Evolutionary conservation across 129 eudicot species (phyloP), one percentile per base, ranked within the genome.

Genomic region (Chrysanthemum makinoi): DNA sequence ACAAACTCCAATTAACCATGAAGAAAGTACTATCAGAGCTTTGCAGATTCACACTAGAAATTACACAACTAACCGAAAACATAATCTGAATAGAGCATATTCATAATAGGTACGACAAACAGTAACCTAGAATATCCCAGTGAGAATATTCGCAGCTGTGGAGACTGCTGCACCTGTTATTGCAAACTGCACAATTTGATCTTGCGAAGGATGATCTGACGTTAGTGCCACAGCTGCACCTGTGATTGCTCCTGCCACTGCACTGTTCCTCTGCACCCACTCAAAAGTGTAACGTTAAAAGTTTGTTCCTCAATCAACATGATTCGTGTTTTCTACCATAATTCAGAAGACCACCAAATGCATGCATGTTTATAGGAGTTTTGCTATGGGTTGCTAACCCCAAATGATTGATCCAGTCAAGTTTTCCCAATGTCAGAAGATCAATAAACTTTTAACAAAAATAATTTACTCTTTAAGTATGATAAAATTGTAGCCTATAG

Each of bases 141-240:
- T 73, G 24, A 91, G 96, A 30, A 91, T 87, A 79, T 88, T 88
- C 10, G 97, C 97, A 43, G 89, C 94, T 6, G 94, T 83, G 6
- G 97, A 89, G 48, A 91, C 55, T 6, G 96, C 97, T 10, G 97
- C 97, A 56, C 97, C 93, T 0, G 96, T 91, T 12, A 91, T 88
- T 5, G 97, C 96, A 30, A 83, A 86, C 65, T 88, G 96, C 85
- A 88, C 90, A 8, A 91, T 63, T 55, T 91, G 93, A 26, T 91
- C 90, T 16, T 84, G 93, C 7, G 96, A 86, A 5, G 85, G 75
- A 60, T 80, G 77, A 6, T 84, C 87, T 0, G 88, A 46, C 10
- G 91, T 86, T 65, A 88, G 24, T 15, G 97, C 93, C 80, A 88
- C 24, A 3, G 91, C 84, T 12, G 91, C 89, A 39, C 97, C 96